phyloP scores from a whole-genome alignment of 768 basidiomycete species.

The Phylloporus arenicola region DNA sequence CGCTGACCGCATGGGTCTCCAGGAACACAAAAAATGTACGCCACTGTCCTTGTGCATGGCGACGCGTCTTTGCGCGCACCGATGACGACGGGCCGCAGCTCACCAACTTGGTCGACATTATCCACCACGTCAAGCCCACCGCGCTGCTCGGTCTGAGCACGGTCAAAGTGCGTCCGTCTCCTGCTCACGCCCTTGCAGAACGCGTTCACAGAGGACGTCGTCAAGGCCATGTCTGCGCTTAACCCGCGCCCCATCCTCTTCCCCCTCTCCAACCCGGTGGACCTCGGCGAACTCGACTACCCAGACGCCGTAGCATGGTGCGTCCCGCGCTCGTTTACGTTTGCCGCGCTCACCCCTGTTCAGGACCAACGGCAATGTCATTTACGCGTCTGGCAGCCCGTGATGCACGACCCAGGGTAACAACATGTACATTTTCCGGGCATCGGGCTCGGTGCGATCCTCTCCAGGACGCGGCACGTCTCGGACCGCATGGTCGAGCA shows the following conservation, averaged over 20 bases:
- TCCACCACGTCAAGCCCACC: conserved; percentile 69
- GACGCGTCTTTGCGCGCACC: conserved; percentile 57
- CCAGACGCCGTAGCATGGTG: conserved; percentile 55
- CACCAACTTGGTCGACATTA: conserved; percentile 58
- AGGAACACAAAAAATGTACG: conserved; percentile 72
- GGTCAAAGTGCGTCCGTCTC: conserved; percentile 22
- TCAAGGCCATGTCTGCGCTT: conserved; percentile 56
- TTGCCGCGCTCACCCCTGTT: background rate
- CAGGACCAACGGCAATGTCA: conserved; percentile 59
- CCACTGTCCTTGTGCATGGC: background rate
- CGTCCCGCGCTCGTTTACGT: conserved; percentile 1
- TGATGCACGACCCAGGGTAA: conserved; percentile 70
- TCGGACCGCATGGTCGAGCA: conserved; percentile 69
- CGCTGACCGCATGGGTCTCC: conserved; percentile 58
- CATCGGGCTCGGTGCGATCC: conserved; percentile 58
- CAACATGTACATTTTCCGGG: conserved; percentile 70
- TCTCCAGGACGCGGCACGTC: conserved; percentile 52
- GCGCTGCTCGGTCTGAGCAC: conserved; percentile 75
- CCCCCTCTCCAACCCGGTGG: conserved; percentile 71
- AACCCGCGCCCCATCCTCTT: conserved; percentile 76
- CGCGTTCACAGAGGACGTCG: conserved; percentile 61
- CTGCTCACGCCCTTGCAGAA: conserved; percentile 21
- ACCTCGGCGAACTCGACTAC: conserved; percentile 57
- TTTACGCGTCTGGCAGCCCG: conserved; percentile 67
- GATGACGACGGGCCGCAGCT: conserved; percentile 63